phyloP scores from a whole-genome alignment of 352 stramenopile species.

The Blastocystis sp. region DNA sequence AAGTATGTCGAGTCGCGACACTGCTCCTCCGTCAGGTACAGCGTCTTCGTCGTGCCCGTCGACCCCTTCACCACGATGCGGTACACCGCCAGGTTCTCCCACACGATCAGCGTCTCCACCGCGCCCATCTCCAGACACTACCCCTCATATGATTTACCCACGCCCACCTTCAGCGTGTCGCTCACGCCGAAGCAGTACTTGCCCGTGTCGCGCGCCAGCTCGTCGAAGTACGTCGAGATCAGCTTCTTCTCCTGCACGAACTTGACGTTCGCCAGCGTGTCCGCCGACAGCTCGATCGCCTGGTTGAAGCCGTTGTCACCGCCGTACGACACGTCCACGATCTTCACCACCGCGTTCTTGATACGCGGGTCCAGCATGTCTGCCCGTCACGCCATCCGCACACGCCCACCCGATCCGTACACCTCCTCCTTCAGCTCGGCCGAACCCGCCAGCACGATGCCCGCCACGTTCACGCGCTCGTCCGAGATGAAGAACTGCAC shows the following conservation, averaged over 20 bases:
- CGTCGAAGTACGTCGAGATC: conserved; percentile 98
- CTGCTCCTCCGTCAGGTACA: conserved; percentile 80
- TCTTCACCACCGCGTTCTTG: conserved; percentile 91
- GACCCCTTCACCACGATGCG: conserved; percentile 89
- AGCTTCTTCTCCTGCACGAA: conserved; percentile 99
- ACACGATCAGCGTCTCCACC: conserved; percentile 98
- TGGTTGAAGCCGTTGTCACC: conserved; percentile 99
- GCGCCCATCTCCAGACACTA: conserved; percentile 88
- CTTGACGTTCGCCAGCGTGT: conserved; percentile 96
- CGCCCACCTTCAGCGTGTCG: conserved; percentile 90
- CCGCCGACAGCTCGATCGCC: conserved; percentile 93
- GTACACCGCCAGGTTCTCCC: conserved; percentile 94
- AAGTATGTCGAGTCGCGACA: conserved; percentile 90
- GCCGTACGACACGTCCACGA: conserved; percentile 98
- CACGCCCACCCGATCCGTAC: conserved; percentile 74
- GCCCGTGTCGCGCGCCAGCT: conserved; percentile 95
- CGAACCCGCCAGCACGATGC: conserved; percentile 93
- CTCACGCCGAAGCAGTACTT: conserved; percentile 98
- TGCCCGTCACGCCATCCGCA: conserved; percentile 70
- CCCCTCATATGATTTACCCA: background rate
- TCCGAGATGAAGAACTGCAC: conserved; percentile 97
- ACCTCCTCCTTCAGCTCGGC: conserved; percentile 98
- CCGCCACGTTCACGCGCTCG: conserved; percentile 92
- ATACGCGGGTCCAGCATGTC: conserved; percentile 95
- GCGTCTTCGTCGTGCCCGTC: conserved; percentile 81